Percentiles rank a stretch among this genome's conserved stretches.
Conservation (phyloP, 257 asterid species). For the Anisodus tanguticus region DNA sequence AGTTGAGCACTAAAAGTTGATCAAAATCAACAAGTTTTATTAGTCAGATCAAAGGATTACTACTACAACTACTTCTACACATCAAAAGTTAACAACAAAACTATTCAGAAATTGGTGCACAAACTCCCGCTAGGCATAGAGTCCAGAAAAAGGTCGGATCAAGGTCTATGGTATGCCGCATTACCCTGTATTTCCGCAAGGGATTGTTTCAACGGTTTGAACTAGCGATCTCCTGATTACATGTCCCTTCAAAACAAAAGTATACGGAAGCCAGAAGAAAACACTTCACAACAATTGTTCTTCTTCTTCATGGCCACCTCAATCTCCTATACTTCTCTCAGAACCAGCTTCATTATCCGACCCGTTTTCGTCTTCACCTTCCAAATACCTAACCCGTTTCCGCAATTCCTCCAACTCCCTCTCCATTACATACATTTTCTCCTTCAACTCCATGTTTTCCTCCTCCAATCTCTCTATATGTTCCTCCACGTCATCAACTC, state of each 20-base stretch:
- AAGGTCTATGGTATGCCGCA: no score
- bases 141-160: no score
- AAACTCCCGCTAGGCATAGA: no score
- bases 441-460: slow-evolving; percentile 60
- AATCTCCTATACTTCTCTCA: slow-evolving; percentile 40
- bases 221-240: no score
- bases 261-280: slow-evolving; percentile 16
- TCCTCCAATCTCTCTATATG: slow-evolving; percentile 61
- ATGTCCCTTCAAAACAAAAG: neutral
- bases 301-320: neutral
- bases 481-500: slow-evolving; percentile 55
- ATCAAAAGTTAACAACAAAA: neutral
- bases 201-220: no score
- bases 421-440: slow-evolving; percentile 54
- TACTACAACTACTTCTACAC: neutral
- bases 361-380: slow-evolving; percentile 35
- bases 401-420: slow-evolving; percentile 54
- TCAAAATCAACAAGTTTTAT: neutral
- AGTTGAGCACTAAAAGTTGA: neutral
- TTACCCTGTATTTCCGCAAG: no score
- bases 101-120: neutral
- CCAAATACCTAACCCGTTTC: slow-evolving; percentile 46
- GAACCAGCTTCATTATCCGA: slow-evolving; percentile 43
- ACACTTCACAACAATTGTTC: neutral
- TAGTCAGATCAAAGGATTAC: slow-evolving; percentile 13